These are phyloP conservation scores for Curvularia sp. DNA, from an alignment of 2,329 filamentous ascomycete species.

Conservation along the genomic window DNA sequence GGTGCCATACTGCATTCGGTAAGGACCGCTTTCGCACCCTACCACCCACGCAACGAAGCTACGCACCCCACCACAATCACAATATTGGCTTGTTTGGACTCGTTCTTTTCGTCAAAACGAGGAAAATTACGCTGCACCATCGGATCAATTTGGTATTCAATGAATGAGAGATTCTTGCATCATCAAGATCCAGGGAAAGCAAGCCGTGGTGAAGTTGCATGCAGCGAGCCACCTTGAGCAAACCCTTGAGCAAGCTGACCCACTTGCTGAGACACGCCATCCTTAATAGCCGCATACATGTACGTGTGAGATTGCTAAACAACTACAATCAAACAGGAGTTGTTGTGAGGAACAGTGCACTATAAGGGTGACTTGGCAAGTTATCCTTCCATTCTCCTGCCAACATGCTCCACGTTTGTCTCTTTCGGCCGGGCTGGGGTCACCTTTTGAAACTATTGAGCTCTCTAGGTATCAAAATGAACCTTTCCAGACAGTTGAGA, in stretches of 20 bases:
- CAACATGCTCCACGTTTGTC: neutral
- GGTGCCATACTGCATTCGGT: constrained; percentile 34
- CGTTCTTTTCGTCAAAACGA: constrained; percentile 60
- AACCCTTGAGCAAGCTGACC: constrained; percentile 41
- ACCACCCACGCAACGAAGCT: constrained; percentile 37
- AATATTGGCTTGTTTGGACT: constrained; percentile 68
- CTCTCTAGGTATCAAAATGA: neutral
- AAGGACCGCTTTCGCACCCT: constrained; percentile 36
- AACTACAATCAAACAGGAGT: constrained; percentile 4
- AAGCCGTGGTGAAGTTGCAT: constrained; percentile 27
- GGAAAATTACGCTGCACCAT: constrained; percentile 22
- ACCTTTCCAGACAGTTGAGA: neutral
- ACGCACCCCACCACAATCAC: constrained; percentile 41
- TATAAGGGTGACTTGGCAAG: constrained; percentile 20
- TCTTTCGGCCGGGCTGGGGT: neutral
- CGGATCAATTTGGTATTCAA: constrained; percentile 14
- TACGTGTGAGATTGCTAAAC: constrained; percentile 15
- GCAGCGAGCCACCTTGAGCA: constrained; percentile 39
- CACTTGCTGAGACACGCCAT: constrained; percentile 36
- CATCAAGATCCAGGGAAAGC: constrained; percentile 20
- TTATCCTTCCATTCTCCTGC: neutral
- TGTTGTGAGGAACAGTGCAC: constrained; percentile 8
- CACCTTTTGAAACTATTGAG: neutral
- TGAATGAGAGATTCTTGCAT: constrained; percentile 12
- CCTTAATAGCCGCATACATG: constrained; percentile 22